These are phyloP conservation scores for Neurospora intermedia DNA, from an alignment of 495 filamentous ascomycete species.

Conservation along the genomic window DNA sequence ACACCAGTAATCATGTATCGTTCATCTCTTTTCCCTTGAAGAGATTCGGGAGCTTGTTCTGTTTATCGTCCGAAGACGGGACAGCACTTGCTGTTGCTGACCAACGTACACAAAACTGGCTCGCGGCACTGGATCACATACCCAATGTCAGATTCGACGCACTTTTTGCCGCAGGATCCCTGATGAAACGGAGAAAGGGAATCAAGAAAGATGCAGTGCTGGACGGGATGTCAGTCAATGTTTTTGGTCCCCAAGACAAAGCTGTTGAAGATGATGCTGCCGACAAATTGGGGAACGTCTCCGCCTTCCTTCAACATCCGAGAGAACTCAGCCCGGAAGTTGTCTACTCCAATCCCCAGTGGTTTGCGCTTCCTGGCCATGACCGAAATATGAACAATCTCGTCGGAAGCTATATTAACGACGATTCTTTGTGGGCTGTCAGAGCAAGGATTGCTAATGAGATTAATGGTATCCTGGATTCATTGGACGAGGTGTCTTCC, in stretches of 20 bases:
- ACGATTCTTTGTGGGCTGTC: not conserved
- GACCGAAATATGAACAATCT: not conserved
- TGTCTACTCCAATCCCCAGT: not conserved
- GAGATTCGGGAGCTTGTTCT: not conserved
- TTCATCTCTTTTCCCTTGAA: not conserved
- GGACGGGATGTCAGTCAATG: not conserved
- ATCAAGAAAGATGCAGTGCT: not conserved
- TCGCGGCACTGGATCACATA: not conserved
- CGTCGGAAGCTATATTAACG: not conserved
- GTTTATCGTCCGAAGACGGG: not conserved
- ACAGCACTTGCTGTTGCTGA: not conserved
- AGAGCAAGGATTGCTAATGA: not conserved
- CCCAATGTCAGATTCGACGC: not conserved
- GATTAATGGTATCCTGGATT: not conserved
- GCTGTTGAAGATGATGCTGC: not conserved
- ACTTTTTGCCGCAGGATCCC: not conserved
- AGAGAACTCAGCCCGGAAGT: not conserved
- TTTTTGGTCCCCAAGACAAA: not conserved
- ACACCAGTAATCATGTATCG: not conserved
- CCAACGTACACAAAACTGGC: not conserved
- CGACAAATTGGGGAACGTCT: not conserved
- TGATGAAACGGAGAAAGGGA: not conserved
- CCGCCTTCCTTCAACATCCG: not conserved
- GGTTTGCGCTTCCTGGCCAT: not conserved
- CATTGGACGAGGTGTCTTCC: not conserved